These are phyloP conservation scores for Austroboletus novae-zelandiae DNA, from an alignment of 1,284 basidiomycete species.

Conservation along the genomic window DNA sequence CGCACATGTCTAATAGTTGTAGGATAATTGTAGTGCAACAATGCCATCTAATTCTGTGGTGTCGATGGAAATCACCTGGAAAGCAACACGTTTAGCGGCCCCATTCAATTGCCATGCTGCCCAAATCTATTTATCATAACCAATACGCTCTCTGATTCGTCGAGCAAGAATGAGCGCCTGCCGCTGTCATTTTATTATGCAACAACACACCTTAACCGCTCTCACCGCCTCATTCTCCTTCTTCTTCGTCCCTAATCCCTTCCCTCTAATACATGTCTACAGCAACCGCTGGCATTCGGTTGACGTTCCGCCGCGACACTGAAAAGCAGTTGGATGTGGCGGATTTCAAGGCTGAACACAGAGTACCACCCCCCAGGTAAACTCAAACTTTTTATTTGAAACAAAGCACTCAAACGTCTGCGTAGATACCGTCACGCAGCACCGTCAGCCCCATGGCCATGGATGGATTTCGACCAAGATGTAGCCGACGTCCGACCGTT, in stretches of 20 bases:
- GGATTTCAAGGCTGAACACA: slow-evolving; percentile 5
- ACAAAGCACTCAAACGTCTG: background rate
- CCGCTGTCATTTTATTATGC: slow-evolving; percentile 1
- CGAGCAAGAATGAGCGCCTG: slow-evolving; percentile 2
- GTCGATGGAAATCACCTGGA: background rate
- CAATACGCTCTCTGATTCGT: background rate
- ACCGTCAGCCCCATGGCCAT: slow-evolving; percentile 39
- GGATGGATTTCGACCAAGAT: slow-evolving; percentile 34
- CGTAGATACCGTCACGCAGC: slow-evolving; percentile 35
- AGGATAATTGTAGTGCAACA: background rate
- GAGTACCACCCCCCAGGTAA: slow-evolving; percentile 24
- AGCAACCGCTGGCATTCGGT: background rate
- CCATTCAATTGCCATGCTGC: background rate
- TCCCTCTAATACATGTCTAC: slow-evolving; percentile 13
- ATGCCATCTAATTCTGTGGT: slow-evolving; percentile 1
- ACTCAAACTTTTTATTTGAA: background rate
- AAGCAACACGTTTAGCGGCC: slow-evolving; percentile 7
- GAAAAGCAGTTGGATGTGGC: slow-evolving; percentile 9
- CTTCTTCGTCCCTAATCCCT: background rate
- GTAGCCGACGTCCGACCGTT: slow-evolving; percentile 10
- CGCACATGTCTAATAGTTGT: background rate
- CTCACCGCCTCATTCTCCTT: background rate
- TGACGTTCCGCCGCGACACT: background rate
- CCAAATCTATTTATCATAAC: background rate
- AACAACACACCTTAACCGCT: slow-evolving; percentile 5